Evolutionary conservation across 208 protist genomes (phyloP).

Genomic region (Naegleria gruberi): DNA sequence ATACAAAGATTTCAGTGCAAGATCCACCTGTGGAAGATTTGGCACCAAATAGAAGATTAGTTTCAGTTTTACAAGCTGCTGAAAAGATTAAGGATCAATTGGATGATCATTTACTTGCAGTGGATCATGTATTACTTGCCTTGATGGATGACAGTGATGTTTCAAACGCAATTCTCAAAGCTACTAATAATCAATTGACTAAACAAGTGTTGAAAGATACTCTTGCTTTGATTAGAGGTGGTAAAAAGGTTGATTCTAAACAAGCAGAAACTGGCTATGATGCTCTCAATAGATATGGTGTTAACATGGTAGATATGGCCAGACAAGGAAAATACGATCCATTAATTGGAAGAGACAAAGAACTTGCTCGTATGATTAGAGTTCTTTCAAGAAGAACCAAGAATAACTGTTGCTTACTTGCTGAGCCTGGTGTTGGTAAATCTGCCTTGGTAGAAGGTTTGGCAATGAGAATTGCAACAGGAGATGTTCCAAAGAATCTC

Average conservation of each 20-base stretch:
- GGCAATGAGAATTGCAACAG: constrained; percentile 77
- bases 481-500: constrained; percentile 77
- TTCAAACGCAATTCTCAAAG: neutral
- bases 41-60: neutral
- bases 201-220: constrained; percentile 8
- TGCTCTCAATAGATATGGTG: constrained; percentile 88
- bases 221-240: constrained; percentile 3
- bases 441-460: constrained; percentile 83
- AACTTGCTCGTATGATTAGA: constrained; percentile 94
- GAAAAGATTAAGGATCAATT: constrained; percentile 12
- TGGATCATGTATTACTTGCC: constrained; percentile 27
- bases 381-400: constrained; percentile 94
- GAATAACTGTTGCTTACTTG: constrained; percentile 99
- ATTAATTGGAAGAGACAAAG: constrained; percentile 97
- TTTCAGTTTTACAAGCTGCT: constrained; percentile 7
- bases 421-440: constrained; percentile 83
- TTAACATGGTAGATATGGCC: constrained; percentile 85
- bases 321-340: constrained; percentile 86
- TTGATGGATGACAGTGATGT: constrained; percentile 19
- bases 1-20: neutral
- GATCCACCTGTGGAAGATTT: neutral
- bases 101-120: constrained; percentile 2
- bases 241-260: constrained; percentile 15
- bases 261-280: constrained; percentile 38
- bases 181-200: neutral